Evolutionary conservation across 2,329 filamentous ascomycete species (phyloP), one percentile per base, ranked within the genome.

Genomic region (Byssochlamys sp.): DNA sequence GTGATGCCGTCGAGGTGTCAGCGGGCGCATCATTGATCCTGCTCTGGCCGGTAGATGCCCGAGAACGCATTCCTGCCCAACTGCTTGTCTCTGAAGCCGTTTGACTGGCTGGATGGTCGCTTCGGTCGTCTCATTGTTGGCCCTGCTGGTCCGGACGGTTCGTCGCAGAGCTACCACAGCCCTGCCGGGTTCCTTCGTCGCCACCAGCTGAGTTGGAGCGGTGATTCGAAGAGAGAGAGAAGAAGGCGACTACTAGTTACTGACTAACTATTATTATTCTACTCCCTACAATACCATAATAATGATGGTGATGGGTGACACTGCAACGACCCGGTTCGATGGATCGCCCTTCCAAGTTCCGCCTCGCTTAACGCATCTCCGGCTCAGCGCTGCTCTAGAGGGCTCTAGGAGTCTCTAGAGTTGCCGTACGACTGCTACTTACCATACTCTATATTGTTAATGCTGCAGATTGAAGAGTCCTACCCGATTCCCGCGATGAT

Each of bases 21-120:
- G 52, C 28, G 24, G 4, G n/a, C 52, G 28, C 28, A 39, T n/a
- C 28, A 39, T n/a, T 39, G 52, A 39, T 51, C 49, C 27, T 24
- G 49, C 49, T 26, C 25, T 28, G 49, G 5, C 24, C 14, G 29
- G 51, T 57, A 39, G 58, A 54, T 72, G 70, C 70, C 71, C 69
- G 63, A 58, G 64, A 66, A 71, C 67, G 67, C 69, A 73, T 73
- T 68, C 61, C 62, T 71, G 70, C 71, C 71, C 71, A 73, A 73
- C 69, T 12, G 19, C 12, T 26, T 12, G 49, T 14, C 12, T 24
- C 24, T 26, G 12, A 10, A 12, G 49, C 49, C 49, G 4, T 27
- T 51, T 28, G 25, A 51, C 49, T 51, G 49, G 49, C 29, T 14
- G 11, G 49, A 51, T 2, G 12, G 49, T 51, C 49, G 39, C n/a